phyloP scores from a whole-genome alignment of 257 asterid species.

The Rehmannia glutinosa region DNA sequence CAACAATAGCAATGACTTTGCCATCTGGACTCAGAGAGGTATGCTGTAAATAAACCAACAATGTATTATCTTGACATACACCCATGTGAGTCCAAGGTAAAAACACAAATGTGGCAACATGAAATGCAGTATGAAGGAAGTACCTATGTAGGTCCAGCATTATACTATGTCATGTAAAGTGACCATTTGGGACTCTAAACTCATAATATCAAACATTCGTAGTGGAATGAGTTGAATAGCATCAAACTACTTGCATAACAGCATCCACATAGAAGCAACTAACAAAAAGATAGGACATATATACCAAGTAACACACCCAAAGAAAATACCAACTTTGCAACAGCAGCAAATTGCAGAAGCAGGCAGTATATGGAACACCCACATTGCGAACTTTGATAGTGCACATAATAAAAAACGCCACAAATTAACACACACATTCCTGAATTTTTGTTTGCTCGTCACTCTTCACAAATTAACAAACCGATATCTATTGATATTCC shows the following conservation, averaged over 20 bases:
- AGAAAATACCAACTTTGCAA: not conserved
- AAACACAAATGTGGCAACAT: not conserved
- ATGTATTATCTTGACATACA: not conserved
- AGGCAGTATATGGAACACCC: too few species aligned
- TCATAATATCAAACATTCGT: too few species aligned
- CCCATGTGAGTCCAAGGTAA: too few species aligned
- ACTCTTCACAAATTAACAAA: not conserved
- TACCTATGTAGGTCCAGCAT: not conserved
- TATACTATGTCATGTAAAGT: not conserved
- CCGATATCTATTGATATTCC: not conserved
- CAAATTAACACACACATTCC: not conserved
- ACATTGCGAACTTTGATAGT: too few species aligned
- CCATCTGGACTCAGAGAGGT: constrained; percentile 64
- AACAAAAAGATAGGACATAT: not conserved
- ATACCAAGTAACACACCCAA: too few species aligned
- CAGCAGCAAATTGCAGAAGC: not conserved
- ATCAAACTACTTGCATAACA: too few species aligned
- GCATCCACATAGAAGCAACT: not conserved
- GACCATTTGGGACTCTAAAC: too few species aligned
- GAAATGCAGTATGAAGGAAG: not conserved
- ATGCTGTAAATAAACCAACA: constrained; percentile 38
- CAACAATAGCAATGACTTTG: constrained; percentile 54
- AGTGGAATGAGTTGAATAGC: not conserved
- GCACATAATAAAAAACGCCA: too few species aligned
- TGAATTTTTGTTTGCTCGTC: not conserved